These are phyloP conservation scores for Eucalyptus brandiana DNA, from an alignment of 345 rosid species.

Conservation along the genomic window DNA sequence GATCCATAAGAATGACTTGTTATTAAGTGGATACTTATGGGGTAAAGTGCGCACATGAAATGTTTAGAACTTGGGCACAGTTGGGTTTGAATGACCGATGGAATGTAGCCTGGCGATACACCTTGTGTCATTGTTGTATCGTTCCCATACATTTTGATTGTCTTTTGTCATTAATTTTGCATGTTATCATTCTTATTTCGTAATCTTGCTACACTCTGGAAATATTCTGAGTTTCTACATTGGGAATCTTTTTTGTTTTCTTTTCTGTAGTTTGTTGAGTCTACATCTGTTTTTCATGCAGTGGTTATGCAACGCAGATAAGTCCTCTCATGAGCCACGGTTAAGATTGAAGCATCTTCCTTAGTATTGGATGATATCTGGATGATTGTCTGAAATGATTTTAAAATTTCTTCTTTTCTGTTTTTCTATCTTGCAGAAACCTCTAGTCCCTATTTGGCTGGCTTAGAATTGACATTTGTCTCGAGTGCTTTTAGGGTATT, in stretches of 20 bases:
- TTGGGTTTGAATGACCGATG: neutral
- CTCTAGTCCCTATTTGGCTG: neutral
- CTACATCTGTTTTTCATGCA: constrained; percentile 6
- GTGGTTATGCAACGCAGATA: constrained; percentile 98
- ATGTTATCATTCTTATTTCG: too few relatives aligned
- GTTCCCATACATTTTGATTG: neutral
- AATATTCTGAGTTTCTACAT: neutral
- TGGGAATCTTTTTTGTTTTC: neutral
- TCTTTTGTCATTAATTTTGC: neutral
- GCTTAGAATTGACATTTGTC: neutral
- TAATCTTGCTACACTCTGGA: neutral
- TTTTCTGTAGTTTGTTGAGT: neutral
- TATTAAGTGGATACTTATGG: neutral
- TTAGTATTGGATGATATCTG: neutral
- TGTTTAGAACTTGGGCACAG: neutral
- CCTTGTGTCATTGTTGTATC: neutral
- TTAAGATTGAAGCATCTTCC: constrained; percentile 64
- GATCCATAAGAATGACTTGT: neutral
- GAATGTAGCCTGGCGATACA: neutral
- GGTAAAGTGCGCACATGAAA: neutral
- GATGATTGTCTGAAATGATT: too few relatives aligned
- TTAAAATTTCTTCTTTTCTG: neutral
- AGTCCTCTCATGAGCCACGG: constrained; percentile 83
- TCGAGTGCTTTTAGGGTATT: constrained; percentile 35
- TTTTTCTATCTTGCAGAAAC: neutral